Conservation (phyloP, 1,284 basidiomycete species). For the Pseudozyma tsukubaensis region DNA sequence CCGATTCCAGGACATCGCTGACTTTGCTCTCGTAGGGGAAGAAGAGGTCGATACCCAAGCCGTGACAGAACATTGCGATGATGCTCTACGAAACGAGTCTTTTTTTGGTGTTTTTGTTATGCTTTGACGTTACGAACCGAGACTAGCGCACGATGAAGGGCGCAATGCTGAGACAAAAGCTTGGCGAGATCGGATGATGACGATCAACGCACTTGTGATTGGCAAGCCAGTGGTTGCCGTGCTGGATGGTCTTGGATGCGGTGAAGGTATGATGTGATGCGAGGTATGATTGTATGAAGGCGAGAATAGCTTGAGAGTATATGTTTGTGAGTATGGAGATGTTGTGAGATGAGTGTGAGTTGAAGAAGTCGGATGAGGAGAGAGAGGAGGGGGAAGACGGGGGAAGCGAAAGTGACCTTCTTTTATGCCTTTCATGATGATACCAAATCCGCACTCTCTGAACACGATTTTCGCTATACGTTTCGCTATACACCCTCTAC, state of each 20-base stretch:
- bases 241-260: too few species aligned
- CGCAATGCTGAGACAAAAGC: neutral
- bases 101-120: slow-evolving; percentile 10
- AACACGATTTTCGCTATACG: neutral
- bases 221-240: too few species aligned
- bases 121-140: neutral
- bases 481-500: neutral
- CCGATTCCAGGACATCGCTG: neutral
- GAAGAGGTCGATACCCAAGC: slow-evolving; percentile 29
- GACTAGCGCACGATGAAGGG: neutral
- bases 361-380: neutral
- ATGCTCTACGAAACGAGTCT: slow-evolving; percentile 3
- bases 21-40: slow-evolving; percentile 15
- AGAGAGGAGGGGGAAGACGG: neutral
- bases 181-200: neutral
- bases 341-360: neutral
- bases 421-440: neutral
- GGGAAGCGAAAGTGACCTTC: neutral
- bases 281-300: neutral
- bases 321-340: neutral
- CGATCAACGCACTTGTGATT: too few species aligned
- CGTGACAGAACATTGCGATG: slow-evolving; percentile 20
- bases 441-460: neutral
- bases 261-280: neutral
- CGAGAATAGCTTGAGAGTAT: neutral